Percentiles rank a stretch among this genome's conserved stretches.
Evolutionary conservation across 441 rosid species (phyloP).

Genomic region (Metrosideros polymorpha): DNA sequence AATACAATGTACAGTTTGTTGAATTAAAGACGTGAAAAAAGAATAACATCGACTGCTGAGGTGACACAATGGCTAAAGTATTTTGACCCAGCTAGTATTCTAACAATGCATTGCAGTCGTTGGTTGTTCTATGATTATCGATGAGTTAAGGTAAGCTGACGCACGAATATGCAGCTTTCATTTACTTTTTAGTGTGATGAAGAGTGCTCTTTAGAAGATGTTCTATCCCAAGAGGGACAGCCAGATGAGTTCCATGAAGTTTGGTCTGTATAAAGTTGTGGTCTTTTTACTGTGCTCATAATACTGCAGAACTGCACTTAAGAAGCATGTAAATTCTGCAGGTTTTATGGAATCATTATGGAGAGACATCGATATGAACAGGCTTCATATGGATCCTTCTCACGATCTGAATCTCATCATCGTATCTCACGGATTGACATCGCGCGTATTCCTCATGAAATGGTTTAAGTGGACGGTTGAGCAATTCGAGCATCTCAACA

Average conservation of each 20-base stretch:
- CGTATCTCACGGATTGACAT: constrained; percentile 74
- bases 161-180: not conserved
- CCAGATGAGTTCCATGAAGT: not conserved
- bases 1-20: not conserved
- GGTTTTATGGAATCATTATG: constrained; percentile 92
- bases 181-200: not conserved
- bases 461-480: constrained; percentile 98
- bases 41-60: not conserved
- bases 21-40: not conserved
- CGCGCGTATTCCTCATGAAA: constrained; percentile 90
- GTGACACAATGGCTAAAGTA: not conserved
- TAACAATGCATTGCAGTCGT: not conserved
- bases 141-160: not conserved
- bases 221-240: not conserved
- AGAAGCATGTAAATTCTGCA: constrained; percentile 13
- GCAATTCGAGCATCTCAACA: constrained; percentile 69
- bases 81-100: not conserved
- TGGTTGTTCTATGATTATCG: not conserved
- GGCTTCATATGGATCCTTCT: constrained; percentile 50
- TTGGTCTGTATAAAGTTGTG: not conserved
- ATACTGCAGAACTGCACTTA: not conserved
- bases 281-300: not conserved
- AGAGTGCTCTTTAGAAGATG: not conserved
- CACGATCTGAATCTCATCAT: constrained; percentile 78
- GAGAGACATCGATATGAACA: constrained; percentile 91